Evolutionary conservation across 2,329 filamentous ascomycete species (phyloP).

Genomic region (Ceratocystis alfenasii): DNA sequence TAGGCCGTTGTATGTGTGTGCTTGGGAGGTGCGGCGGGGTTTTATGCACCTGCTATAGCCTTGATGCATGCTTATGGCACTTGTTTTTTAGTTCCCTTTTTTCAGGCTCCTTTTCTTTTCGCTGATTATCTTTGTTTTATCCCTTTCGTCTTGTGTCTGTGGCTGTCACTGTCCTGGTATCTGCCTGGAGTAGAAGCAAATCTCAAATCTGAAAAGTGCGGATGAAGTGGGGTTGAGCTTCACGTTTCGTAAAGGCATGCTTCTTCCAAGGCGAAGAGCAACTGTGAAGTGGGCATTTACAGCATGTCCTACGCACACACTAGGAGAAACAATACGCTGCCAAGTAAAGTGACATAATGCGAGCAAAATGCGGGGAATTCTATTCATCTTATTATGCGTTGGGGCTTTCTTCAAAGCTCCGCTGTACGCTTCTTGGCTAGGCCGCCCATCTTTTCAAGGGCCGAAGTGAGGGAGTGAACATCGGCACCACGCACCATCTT

Average conservation of each 20-base stretch:
- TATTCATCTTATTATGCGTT: background rate
- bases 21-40: background rate
- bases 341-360: background rate
- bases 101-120: background rate
- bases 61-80: background rate
- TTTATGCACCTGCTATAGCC: background rate
- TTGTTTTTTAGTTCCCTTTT: background rate
- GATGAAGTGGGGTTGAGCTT: background rate
- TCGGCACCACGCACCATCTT: conserved; percentile 25
- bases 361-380: background rate
- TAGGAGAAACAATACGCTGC: background rate
- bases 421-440: conserved; percentile 29
- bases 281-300: background rate
- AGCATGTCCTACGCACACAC: background rate
- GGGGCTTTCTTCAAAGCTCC: conserved; percentile 21
- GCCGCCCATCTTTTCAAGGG: conserved; percentile 31
- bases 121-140: background rate
- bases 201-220: background rate
- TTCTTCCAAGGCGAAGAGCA: background rate
- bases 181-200: background rate
- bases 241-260: background rate
- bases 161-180: background rate
- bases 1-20: background rate
- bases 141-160: background rate
- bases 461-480: conserved; percentile 27